Evolutionary conservation across 2,329 filamentous ascomycete species (phyloP).

Genomic region (Alternaria brassicicola): DNA sequence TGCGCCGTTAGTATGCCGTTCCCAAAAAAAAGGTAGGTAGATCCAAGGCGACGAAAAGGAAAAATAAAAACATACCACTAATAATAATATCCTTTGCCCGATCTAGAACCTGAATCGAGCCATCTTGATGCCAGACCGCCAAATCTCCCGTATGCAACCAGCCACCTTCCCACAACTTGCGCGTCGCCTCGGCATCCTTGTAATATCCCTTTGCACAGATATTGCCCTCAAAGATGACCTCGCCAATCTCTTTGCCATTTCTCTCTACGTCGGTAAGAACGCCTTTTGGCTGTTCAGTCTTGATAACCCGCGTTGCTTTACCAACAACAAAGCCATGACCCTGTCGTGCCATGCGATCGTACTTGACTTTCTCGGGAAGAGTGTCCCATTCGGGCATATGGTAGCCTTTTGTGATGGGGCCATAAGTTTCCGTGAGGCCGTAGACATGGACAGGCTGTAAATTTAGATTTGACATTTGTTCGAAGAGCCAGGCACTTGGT

Average conservation of each 20-base stretch:
- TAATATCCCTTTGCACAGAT: slow-evolving; percentile 92
- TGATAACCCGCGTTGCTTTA: slow-evolving; percentile 80
- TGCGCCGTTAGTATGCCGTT: background rate
- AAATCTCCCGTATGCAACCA: slow-evolving; percentile 89
- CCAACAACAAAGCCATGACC: slow-evolving; percentile 89
- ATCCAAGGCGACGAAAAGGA: background rate
- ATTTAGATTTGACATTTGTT: slow-evolving; percentile 88
- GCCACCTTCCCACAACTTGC: slow-evolving; percentile 85
- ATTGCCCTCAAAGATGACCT: slow-evolving; percentile 88
- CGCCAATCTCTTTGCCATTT: slow-evolving; percentile 77
- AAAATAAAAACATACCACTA: slow-evolving; percentile 64
- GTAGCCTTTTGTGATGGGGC: slow-evolving; percentile 94
- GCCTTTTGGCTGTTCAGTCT: slow-evolving; percentile 72
- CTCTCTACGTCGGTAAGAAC: slow-evolving; percentile 70
- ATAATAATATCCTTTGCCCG: slow-evolving; percentile 98
- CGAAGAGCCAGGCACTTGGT: slow-evolving; percentile 86
- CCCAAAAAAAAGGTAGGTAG: background rate
- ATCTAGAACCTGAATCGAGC: slow-evolving; percentile 89
- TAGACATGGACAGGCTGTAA: slow-evolving; percentile 93
- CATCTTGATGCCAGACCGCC: slow-evolving; percentile 91
- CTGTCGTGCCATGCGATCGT: slow-evolving; percentile 88
- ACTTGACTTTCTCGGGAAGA: slow-evolving; percentile 76
- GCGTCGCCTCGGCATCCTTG: slow-evolving; percentile 84
- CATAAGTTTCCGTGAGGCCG: slow-evolving; percentile 86
- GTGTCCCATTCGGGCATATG: slow-evolving; percentile 82